phyloP scores from a whole-genome alignment of 345 rosid genomes.

The Aurinia saxatilis region DNA sequence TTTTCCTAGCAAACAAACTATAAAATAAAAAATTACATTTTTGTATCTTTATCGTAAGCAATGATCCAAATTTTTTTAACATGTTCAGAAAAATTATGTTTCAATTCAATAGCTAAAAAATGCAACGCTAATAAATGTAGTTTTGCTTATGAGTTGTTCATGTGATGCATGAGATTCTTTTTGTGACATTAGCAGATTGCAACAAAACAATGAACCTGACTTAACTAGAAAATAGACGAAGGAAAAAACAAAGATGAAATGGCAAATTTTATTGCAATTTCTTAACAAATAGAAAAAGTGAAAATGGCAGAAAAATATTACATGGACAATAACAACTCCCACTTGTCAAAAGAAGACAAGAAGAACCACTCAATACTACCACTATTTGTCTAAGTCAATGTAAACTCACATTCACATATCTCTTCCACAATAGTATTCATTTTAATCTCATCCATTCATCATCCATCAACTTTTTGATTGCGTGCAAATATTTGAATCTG shows the following conservation, averaged over 20 bases:
- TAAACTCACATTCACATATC: neutral
- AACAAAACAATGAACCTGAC: neutral
- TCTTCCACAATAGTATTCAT: neutral
- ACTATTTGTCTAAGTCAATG: conserved; percentile 14
- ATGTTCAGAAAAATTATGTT: no score
- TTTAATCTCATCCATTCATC: neutral
- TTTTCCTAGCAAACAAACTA: no score
- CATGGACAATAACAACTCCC: conserved; percentile 14
- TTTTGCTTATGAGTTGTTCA: neutral
- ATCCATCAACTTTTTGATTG: neutral
- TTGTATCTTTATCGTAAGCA: neutral
- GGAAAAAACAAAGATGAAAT: neutral
- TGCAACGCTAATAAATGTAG: neutral
- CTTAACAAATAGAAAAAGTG: neutral
- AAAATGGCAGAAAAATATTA: neutral
- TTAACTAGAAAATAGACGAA: neutral
- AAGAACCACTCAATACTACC: neutral
- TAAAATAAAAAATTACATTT: neutral
- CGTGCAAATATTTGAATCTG: neutral
- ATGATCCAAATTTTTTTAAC: neutral
- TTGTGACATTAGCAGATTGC: neutral
- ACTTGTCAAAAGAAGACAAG: conserved; percentile 24
- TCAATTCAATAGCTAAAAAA: neutral
- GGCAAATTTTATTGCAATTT: neutral
- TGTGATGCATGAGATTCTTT: neutral